Conservation (phyloP, 2,329 filamentous ascomycete species). For the Coleophoma crateriformis region DNA sequence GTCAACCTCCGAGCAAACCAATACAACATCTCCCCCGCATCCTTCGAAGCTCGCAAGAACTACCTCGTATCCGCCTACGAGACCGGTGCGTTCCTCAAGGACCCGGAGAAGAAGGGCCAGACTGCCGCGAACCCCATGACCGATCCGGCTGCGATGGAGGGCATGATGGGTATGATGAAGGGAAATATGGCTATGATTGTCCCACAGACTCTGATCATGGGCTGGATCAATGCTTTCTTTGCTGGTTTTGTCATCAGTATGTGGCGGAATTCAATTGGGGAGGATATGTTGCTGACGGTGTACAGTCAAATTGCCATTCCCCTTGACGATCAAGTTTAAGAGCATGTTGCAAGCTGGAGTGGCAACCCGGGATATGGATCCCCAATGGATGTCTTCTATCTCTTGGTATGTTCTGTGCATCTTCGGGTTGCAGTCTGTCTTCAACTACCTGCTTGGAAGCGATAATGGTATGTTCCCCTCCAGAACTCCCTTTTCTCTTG, state of each 20-base stretch:
- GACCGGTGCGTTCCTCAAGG: conserved; percentile 81
- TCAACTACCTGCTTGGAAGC: conserved; percentile 92
- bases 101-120: conserved; percentile 80
- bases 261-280: conserved; percentile 24
- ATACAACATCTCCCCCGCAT: conserved; percentile 68
- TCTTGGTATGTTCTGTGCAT: conserved; percentile 99
- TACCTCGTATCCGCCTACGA: conserved; percentile 80
- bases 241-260: conserved; percentile 94
- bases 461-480: conserved; percentile 70
- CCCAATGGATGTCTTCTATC: conserved; percentile 96
- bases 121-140: conserved; percentile 90
- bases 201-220: conserved; percentile 98
- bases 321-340: conserved; percentile 97
- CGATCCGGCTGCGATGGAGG: conserved; percentile 95
- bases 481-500: background rate
- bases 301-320: conserved; percentile 90
- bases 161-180: conserved; percentile 99
- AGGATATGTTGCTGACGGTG: conserved; percentile 12
- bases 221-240: conserved; percentile 99
- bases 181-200: conserved; percentile 99
- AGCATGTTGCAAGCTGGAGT: conserved; percentile 98
- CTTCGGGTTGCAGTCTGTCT: conserved; percentile 93
- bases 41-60: conserved; percentile 77
- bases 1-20: conserved; percentile 80
- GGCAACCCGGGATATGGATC: conserved; percentile 91